phyloP scores from a whole-genome alignment of 192 early-diverging fungal genomes.

The Funneliformis geosporum region DNA sequence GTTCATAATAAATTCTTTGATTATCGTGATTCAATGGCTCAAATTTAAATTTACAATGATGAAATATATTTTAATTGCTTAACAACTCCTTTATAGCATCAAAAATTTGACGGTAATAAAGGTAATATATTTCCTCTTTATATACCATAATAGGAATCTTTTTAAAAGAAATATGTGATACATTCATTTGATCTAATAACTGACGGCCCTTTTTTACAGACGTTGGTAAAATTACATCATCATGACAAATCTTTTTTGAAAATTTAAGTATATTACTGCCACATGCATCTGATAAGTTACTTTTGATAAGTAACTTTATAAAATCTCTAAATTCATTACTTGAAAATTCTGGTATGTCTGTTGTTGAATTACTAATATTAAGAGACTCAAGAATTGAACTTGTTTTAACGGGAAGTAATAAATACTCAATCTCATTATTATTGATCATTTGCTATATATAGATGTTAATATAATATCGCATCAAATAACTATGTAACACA shows the following conservation, averaged over 20 bases:
- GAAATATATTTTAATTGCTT: background rate
- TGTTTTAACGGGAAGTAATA: background rate
- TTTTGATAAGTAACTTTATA: background rate
- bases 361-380: background rate
- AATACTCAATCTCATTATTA: background rate
- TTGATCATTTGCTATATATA: background rate
- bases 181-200: slow-evolving; percentile 4
- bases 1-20: background rate
- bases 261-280: background rate
- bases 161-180: background rate
- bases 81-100: no score
- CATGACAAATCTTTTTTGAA: background rate
- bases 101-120: no score
- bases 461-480: background rate
- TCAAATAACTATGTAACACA: background rate
- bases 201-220: background rate
- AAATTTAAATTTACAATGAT: background rate
- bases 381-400: background rate
- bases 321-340: background rate
- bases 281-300: slow-evolving; percentile 5
- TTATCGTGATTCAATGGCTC: background rate
- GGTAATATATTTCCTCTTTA: no score
- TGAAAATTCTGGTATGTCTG: background rate
- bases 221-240: slow-evolving; percentile 3
- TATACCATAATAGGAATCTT: no score